A percentile compares a stretch with the other conserved stretches of the same genome.
Evolutionary conservation across 179 eudicot genomes (phyloP).

Genomic region (Spinacia oleracea): DNA sequence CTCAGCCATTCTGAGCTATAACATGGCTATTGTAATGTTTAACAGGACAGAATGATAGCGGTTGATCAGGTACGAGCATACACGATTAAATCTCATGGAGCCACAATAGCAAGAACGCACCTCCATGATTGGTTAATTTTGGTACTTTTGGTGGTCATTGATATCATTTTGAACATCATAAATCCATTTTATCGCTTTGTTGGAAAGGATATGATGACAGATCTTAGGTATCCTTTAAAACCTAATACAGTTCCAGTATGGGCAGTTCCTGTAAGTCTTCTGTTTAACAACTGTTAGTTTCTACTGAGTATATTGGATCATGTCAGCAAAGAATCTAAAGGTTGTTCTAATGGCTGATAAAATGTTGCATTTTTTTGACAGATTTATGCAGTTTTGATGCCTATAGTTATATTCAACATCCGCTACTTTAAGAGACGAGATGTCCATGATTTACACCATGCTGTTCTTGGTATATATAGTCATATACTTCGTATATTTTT

Average conservation of each 20-base stretch:
- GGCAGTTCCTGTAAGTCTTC: constrained; percentile 49
- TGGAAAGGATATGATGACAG: constrained; percentile 52
- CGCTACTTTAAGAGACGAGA: constrained; percentile 38
- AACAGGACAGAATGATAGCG: constrained; percentile 8
- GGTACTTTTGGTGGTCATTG: constrained; percentile 35
- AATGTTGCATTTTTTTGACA: constrained; percentile 13
- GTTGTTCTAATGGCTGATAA: background rate
- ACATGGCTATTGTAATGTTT: background rate
- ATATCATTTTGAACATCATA: constrained; percentile 29
- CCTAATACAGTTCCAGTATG: constrained; percentile 49
- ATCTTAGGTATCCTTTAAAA: constrained; percentile 48
- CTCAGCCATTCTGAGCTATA: background rate
- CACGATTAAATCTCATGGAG: constrained; percentile 45
- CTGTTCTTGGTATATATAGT: constrained; percentile 32
- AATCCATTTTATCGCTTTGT: constrained; percentile 49
- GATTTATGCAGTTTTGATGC: constrained; percentile 53
- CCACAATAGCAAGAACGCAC: constrained; percentile 40
- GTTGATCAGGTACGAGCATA: constrained; percentile 29
- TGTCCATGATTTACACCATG: constrained; percentile 45
- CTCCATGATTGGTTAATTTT: constrained; percentile 52
- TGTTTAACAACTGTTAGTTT: background rate
- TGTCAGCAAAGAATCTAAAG: background rate
- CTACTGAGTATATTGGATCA: background rate
- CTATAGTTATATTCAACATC: constrained; percentile 30
- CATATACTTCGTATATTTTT: no score